phyloP scores from a whole-genome alignment of 768 basidiomycete species.

The Phylloporus rhodoxanthus region DNA sequence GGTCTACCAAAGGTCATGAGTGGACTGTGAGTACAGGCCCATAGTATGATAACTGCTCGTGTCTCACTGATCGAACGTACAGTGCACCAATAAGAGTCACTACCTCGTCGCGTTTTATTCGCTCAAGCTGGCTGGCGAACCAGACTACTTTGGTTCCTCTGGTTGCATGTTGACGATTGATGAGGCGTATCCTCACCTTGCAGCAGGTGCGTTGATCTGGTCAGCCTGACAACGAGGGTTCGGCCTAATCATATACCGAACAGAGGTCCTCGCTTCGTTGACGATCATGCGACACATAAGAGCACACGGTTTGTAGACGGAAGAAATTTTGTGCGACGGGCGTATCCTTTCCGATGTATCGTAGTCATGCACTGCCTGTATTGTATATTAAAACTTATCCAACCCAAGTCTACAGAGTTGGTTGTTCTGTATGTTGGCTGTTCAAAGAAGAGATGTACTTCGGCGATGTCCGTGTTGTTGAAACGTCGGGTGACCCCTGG shows the following conservation, averaged over 20 bases:
- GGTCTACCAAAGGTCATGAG: constrained; percentile 45
- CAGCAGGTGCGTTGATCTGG: constrained; percentile 41
- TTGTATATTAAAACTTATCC: constrained; percentile 1
- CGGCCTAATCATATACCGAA: constrained; percentile 7
- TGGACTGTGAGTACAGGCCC: constrained; percentile 51
- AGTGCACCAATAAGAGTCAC: constrained; percentile 53
- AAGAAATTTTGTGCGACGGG: not conserved
- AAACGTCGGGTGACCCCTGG: not conserved
- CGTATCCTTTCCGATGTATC: constrained; percentile 8
- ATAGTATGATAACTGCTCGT: too few species aligned
- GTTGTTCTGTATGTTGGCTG: not conserved
- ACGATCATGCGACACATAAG: constrained; percentile 62
- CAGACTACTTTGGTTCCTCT: constrained; percentile 47
- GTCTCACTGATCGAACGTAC: constrained; percentile 2
- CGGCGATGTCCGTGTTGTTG: not conserved
- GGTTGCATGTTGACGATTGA: constrained; percentile 61
- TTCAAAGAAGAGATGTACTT: not conserved
- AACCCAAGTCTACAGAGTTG: constrained; percentile 1
- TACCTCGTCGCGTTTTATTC: constrained; percentile 57
- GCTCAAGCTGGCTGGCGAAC: constrained; percentile 50
- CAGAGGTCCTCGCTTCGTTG: constrained; percentile 57
- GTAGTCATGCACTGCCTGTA: constrained; percentile 12
- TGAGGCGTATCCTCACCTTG: constrained; percentile 51
- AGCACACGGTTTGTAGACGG: constrained; percentile 36
- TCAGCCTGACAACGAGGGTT: constrained; percentile 6